These are phyloP conservation scores for Ophiostoma tasmaniense DNA, from an alignment of 2,329 filamentous ascomycete species.

Conservation along the genomic window DNA sequence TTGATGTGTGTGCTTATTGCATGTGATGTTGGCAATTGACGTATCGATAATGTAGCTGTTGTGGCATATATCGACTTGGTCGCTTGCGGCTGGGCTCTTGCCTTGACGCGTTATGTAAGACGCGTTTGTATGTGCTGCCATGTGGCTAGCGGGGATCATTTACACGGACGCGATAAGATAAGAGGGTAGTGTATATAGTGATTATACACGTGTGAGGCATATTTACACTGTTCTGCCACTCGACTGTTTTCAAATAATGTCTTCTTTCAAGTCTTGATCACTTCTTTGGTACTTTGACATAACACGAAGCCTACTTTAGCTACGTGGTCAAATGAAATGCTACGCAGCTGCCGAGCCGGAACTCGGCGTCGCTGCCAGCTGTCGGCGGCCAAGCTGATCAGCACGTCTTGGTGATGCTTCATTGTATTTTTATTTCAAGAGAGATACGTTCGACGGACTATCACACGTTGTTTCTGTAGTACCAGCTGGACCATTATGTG, in stretches of 20 bases:
- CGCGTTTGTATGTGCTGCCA: neutral
- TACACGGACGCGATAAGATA: neutral
- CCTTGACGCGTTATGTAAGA: constrained; percentile 7
- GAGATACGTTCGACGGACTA: neutral
- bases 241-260: neutral
- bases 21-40: neutral
- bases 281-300: no score
- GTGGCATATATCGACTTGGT: neutral
- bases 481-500: no score
- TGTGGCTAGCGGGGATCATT: neutral
- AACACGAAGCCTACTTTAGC: no score
- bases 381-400: neutral
- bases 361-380: neutral
- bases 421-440: neutral
- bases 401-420: neutral
- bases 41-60: neutral
- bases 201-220: neutral
- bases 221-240: neutral
- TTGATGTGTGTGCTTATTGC: neutral
- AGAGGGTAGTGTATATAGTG: neutral
- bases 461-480: no score
- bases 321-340: no score
- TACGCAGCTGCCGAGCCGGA: neutral
- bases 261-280: neutral
- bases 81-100: neutral